phyloP scores from a whole-genome alignment of 306 rosid species.

The Cotoneaster glaucophyllus region DNA sequence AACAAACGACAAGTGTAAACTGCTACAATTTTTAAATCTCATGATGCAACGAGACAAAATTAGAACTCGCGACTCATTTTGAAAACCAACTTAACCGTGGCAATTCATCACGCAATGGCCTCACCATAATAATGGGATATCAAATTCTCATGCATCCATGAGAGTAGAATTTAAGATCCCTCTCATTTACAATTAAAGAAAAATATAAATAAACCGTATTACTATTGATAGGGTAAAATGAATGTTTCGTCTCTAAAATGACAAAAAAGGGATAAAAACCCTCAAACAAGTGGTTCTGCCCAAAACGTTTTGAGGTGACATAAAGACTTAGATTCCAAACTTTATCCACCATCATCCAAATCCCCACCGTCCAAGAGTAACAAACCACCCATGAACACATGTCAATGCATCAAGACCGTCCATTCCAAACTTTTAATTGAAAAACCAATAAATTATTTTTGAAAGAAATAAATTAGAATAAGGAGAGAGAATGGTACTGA shows the following conservation, averaged over 20 bases:
- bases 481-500: background rate
- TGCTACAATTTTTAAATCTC: no score
- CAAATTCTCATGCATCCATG: rapidly evolving
- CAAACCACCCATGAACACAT: background rate
- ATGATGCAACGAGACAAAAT: no score
- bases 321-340: slow-evolving; percentile 29
- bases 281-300: no score
- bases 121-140: no score
- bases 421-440: background rate
- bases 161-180: no score
- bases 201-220: background rate
- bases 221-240: no score
- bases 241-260: background rate
- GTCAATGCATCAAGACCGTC: slow-evolving; percentile 9
- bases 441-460: no score
- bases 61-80: no score
- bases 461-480: background rate
- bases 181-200: no score
- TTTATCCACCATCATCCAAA: slow-evolving; percentile 9
- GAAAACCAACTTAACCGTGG: no score
- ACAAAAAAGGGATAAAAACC: background rate
- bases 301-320: slow-evolving; percentile 8
- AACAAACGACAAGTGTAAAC: no score
- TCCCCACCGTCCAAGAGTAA: slow-evolving; percentile 8
- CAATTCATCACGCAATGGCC: no score